A percentile compares a stretch with the other conserved stretches of the same genome.
Conservation (phyloP, 1,139 yeast genomes). For the Sugiyamaella grinbergsii region DNA sequence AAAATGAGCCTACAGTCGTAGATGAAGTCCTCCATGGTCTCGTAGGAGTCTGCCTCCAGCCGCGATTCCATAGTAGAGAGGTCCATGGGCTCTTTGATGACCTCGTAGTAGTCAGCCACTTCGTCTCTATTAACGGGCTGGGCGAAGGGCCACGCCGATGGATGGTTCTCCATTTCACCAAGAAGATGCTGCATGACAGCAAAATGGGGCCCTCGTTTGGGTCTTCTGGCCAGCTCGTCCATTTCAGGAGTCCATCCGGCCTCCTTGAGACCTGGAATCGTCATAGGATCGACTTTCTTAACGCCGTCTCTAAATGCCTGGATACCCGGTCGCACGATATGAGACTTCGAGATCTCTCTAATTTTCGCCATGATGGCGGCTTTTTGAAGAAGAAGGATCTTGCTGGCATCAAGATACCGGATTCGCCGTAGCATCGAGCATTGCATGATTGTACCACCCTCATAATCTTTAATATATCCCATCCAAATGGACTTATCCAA, state of each 20-base stretch:
- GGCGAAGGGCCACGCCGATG: conserved; percentile 98
- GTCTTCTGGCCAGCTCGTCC: conserved; percentile 95
- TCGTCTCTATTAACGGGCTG: conserved; percentile 92
- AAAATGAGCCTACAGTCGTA: conserved; percentile 85
- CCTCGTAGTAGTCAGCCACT: conserved; percentile 94
- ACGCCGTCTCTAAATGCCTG: conserved; percentile 57
- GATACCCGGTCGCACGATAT: conserved; percentile 80
- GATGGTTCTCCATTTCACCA: conserved; percentile 87
- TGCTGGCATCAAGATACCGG: conserved; percentile 85
- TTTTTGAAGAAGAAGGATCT: conserved; percentile 80
- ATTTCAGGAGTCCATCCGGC: conserved; percentile 99
- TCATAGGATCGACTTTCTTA: conserved; percentile 59
- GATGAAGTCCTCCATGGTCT: conserved; percentile 85
- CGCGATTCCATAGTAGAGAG: conserved; percentile 92
- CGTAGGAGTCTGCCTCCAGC: conserved; percentile 88
- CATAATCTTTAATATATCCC: conserved; percentile 98
- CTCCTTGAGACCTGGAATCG: conserved; percentile 84
- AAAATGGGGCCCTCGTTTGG: conserved; percentile 92
- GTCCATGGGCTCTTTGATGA: conserved; percentile 99
- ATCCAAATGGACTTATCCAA: conserved; percentile 88
- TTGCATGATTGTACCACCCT: conserved; percentile 98
- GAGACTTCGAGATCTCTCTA: conserved; percentile 73
- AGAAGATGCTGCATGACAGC: conserved; percentile 88
- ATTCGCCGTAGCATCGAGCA: conserved; percentile 89
- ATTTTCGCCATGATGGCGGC: conserved; percentile 90